These are phyloP conservation scores for Dryas drummondii DNA, from an alignment of 306 rosid genomes.

Conservation along the genomic window DNA sequence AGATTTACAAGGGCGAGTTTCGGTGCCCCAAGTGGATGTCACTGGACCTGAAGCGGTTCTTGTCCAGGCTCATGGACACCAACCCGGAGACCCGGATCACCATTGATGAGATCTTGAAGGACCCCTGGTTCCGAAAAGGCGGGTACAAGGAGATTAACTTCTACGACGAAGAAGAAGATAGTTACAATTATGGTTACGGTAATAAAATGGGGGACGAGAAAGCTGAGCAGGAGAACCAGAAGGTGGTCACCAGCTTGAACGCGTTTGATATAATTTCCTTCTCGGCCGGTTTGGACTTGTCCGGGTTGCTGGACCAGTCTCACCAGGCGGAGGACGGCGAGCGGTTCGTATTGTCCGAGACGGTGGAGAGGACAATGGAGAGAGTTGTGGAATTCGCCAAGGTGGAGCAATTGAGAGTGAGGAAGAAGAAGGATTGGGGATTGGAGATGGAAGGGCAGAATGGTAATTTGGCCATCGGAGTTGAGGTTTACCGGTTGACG, in stretches of 20 bases:
- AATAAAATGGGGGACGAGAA: slow-evolving; percentile 19
- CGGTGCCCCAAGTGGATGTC: slow-evolving; percentile 74
- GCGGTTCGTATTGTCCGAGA: slow-evolving; percentile 34
- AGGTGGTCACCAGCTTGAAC: slow-evolving; percentile 36
- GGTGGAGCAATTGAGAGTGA: slow-evolving; percentile 41
- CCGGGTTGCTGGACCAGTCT: slow-evolving; percentile 43
- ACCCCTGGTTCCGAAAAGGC: slow-evolving; percentile 64
- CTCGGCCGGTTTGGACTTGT: slow-evolving; percentile 59
- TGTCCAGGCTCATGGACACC: slow-evolving; percentile 53
- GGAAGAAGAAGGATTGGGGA: slow-evolving; percentile 44
- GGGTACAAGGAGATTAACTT: slow-evolving; percentile 38
- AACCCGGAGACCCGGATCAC: slow-evolving; percentile 63
- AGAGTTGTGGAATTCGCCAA: slow-evolving; percentile 38
- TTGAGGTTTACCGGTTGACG: slow-evolving; percentile 51
- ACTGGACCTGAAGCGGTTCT: slow-evolving; percentile 44
- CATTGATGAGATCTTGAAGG: slow-evolving; percentile 46
- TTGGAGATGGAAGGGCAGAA: slow-evolving; percentile 46
- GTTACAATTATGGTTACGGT: not conserved
- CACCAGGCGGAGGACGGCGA: slow-evolving; percentile 27
- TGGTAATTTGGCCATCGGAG: slow-evolving; percentile 30
- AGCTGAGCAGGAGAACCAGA: slow-evolving; percentile 9
- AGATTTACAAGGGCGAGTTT: slow-evolving; percentile 66
- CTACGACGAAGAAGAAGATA: slow-evolving; percentile 41
- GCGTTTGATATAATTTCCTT: slow-evolving; percentile 68
- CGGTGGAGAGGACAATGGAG: slow-evolving; percentile 41